phyloP scores from a whole-genome alignment of 140 eudicot species.

The Flaveria floridana region DNA sequence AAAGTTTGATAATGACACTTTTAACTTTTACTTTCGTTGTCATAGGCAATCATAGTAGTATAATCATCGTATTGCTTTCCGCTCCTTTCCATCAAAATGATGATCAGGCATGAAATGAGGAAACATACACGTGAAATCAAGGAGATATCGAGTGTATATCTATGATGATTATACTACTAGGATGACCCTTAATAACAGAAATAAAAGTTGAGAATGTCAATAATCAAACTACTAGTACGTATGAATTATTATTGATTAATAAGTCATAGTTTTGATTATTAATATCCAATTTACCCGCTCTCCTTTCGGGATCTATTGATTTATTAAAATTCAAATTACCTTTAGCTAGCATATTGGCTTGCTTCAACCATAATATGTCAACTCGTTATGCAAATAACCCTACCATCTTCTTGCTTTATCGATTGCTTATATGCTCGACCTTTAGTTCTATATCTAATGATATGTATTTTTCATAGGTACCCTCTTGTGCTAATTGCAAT shows the following conservation, averaged over 20 bases:
- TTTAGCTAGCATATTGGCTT: no score
- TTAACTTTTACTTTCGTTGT: no score
- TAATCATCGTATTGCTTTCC: no score
- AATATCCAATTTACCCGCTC: background rate
- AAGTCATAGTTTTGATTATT: no score
- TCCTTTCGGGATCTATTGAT: no score
- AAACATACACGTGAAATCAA: background rate
- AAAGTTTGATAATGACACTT: no score
- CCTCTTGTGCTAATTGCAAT: conserved; percentile 49
- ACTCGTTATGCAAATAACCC: background rate
- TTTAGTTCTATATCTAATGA: background rate
- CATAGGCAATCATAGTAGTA: background rate
- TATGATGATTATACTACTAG: background rate
- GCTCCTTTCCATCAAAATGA: background rate
- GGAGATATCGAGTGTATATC: background rate
- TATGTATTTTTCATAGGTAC: conserved; percentile 41
- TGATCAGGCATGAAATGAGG: background rate
- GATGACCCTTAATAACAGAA: background rate
- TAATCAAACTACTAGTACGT: background rate
- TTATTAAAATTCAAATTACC: no score
- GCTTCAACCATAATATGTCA: background rate
- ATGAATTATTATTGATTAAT: background rate
- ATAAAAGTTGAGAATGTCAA: no score
- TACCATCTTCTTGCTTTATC: background rate
- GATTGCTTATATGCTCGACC: background rate